These are phyloP conservation scores for Chenopodium quinoa DNA, from an alignment of 148 eudicot genomes.

Conservation along the genomic window DNA sequence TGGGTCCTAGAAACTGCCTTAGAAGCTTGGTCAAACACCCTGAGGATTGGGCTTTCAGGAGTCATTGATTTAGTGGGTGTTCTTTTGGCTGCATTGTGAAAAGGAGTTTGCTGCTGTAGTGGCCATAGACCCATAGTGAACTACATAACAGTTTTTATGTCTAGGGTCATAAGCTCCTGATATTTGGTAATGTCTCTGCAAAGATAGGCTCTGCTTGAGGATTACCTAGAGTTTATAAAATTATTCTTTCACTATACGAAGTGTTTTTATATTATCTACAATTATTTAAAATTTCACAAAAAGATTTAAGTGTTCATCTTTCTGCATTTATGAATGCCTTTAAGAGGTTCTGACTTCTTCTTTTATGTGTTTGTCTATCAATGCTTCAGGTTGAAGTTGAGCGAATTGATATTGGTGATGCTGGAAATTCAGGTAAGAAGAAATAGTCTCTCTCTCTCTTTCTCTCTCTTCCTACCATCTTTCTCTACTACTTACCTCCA, in stretches of 20 bases:
- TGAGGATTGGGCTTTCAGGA: background rate
- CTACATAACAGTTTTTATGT: background rate
- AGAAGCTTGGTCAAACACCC: background rate
- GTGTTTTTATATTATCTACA: too few relatives aligned
- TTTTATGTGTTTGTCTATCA: background rate
- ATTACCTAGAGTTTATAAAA: background rate
- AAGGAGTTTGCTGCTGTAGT: background rate
- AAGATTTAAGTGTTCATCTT: background rate
- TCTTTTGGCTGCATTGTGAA: background rate
- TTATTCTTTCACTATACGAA: background rate
- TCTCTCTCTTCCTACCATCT: too few relatives aligned
- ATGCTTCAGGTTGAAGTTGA: slow-evolving; percentile 78
- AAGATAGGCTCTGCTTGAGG: background rate
- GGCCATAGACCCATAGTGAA: background rate
- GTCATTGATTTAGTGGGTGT: background rate
- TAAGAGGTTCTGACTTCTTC: background rate
- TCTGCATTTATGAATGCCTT: background rate
- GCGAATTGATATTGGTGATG: slow-evolving; percentile 69
- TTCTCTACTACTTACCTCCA: too few relatives aligned
- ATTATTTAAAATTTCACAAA: background rate
- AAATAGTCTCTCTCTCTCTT: background rate
- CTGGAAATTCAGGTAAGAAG: slow-evolving; percentile 54
- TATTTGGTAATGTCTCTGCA: background rate
- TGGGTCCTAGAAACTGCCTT: too few relatives aligned
- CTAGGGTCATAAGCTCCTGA: background rate